Evolutionary conservation across 2,329 filamentous ascomycete species (phyloP), one percentile per base, ranked within the genome.

Genomic region (Penicillium sp.): DNA sequence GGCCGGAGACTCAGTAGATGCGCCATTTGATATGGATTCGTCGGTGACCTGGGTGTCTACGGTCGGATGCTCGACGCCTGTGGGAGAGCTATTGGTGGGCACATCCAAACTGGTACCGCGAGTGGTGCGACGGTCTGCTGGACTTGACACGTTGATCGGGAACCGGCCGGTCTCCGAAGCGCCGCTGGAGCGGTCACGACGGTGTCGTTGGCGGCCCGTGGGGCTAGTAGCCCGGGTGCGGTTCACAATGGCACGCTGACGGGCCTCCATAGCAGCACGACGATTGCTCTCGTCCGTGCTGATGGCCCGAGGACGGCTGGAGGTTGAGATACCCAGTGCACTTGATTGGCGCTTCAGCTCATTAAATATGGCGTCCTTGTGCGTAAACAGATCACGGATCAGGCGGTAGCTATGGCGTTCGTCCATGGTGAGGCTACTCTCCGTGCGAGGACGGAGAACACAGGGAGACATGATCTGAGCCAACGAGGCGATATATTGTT

Each of bases 201-300:
- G 80, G 65, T 94, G 87, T 31, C 74, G 67, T 49, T 66, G 65
- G 24, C 72, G 62, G 46, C 64, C 73, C 57, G 59, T 68, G 6
- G 89, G 89, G 52, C 85, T 89, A 20, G 80, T 85, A 24, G 83
- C 87, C 40, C 89, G 82, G 63, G 82, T 85, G 42, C 88, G 81
- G 56, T 75, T 81, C 27, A 77, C 80, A 51, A 91, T 79, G 41
- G 89, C 88, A 51, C 88, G 84, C 66, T 89, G 87, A 42, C 93
- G 84, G 66, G 95, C 93, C 70, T 97, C 91, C 82, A 95, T 91
- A 57, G 95, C 84, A 36, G 88, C 88, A 62, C 89, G 88, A 50
- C 93, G 86, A 69, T 94, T 94, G 71, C 89, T 94, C 75, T 98
- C 93, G 64, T 98, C 89, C 0, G 89, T 95, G 66, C 88, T 94